Percentiles rank a stretch among this genome's conserved stretches.
Conservation (phyloP, 495 filamentous ascomycete species). For the Xylaria nigripes region DNA sequence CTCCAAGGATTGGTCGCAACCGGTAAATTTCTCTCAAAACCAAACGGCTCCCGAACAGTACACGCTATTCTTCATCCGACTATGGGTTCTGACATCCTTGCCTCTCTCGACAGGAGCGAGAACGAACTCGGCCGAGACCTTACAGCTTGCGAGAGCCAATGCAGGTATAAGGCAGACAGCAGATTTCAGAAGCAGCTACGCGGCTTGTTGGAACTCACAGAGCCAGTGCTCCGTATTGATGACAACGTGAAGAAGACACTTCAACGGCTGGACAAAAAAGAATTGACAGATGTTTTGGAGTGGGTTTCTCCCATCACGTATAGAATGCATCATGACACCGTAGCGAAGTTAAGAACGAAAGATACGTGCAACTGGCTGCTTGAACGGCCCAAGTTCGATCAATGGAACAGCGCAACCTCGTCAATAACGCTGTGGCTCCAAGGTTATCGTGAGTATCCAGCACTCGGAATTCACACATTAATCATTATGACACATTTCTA, state of each 20-base stretch:
- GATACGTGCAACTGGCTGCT: conserved; percentile 12
- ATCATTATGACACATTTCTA: not conserved
- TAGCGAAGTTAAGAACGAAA: conserved; percentile 5
- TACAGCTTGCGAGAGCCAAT: not conserved
- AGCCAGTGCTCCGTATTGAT: not conserved
- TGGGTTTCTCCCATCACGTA: conserved; percentile 14
- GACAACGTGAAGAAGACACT: not conserved
- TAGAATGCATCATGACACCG: conserved; percentile 6
- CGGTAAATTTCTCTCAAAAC: not conserved
- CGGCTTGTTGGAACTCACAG: not conserved
- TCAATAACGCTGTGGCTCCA: conserved; percentile 14
- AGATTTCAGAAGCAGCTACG: not conserved
- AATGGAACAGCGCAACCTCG: conserved; percentile 13
- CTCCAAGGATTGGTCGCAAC: not conserved
- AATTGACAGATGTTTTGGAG: not conserved
- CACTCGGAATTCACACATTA: not conserved
- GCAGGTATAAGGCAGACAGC: not conserved
- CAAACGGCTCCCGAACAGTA: not conserved
- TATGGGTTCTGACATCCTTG: not conserved
- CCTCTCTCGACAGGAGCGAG: not conserved
- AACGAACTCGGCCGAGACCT: not conserved
- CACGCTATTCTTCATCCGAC: not conserved
- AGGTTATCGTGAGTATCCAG: conserved; percentile 11
- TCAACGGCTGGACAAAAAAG: not conserved
- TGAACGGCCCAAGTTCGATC: conserved; percentile 1